Base-by-base conservation (phyloP, 768 basidiomycete species). In the Naematelia aurantialba region DNA sequence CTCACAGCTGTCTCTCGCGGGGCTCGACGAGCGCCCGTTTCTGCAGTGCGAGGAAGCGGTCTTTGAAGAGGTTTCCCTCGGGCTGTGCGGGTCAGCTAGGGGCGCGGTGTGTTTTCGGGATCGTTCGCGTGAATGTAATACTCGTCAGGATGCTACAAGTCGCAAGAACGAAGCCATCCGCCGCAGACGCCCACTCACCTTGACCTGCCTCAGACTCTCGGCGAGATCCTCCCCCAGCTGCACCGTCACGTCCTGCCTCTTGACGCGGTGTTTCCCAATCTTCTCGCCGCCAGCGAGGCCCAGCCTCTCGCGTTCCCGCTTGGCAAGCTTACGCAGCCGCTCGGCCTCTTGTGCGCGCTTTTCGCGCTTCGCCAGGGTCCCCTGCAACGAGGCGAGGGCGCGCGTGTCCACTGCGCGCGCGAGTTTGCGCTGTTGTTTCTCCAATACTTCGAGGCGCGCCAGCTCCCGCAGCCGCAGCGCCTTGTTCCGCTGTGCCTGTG, bases 51-150 rank as follows among this genome's bases (percentile, higher is more conserved):
- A 87, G 77, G 79, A 91, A 91, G 1, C 90, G 84, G 74, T 96
- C 92, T 22, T 85, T 83, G 82, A 94, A 94, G 30, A 92, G 79
- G 73, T 94, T 96, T 24, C 92, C 92, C 80, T 96, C 91, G 17
- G 89, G 89, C 91, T 94, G 60, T 21, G 21, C n/a, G n/a, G n/a
- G n/a, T n/a, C n/a, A n/a, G n/a, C n/a, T n/a, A n/a, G n/a, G 1
- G 13, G n/a, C 39, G 46, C n/a, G n/a, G n/a, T n/a, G n/a, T n/a
- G n/a, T n/a, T n/a, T n/a, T n/a, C n/a, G n/a, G n/a, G n/a, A n/a
- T n/a, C n/a, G n/a, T n/a, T n/a, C n/a, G n/a, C n/a, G n/a, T n/a
- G n/a, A n/a, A n/a, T n/a, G n/a, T n/a, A n/a, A n/a, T n/a, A n/a
- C n/a, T n/a, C n/a, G 29, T 30, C 26, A 56, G 45, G 44, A 45